Percentiles rank a stretch among this genome's conserved stretches.
phyloP scores from a whole-genome alignment of 495 filamentous ascomycete genomes.

The Cudoniella acicularis region DNA sequence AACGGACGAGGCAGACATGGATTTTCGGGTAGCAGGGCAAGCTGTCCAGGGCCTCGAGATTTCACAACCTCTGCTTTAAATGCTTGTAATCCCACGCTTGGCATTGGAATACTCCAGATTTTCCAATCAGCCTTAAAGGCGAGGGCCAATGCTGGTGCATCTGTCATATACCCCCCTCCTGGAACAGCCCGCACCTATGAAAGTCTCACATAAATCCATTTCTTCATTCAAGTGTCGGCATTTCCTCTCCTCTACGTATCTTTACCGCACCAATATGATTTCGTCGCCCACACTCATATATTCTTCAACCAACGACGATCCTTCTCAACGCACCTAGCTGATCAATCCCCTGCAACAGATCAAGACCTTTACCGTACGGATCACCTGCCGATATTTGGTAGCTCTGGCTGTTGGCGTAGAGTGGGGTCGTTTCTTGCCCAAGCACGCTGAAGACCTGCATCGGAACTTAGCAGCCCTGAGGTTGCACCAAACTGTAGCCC shows the following conservation, averaged over 20 bases:
- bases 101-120: conserved; percentile 25
- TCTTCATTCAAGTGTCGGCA: conserved; percentile 15
- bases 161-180: conserved; percentile 21
- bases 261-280: conserved; percentile 25
- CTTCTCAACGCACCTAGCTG: conserved; percentile 16
- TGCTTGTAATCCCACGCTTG: conserved; percentile 14
- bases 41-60: conserved; percentile 3
- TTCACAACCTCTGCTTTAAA: conserved; percentile 14
- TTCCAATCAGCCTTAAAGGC: conserved; percentile 30
- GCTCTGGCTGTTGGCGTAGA: conserved; percentile 12
- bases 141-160: conserved; percentile 20
- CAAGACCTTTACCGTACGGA: conserved; percentile 19
- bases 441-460: conserved; percentile 13
- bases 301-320: conserved; percentile 17
- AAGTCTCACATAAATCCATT: conserved; percentile 13
- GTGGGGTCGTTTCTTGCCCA: conserved; percentile 14
- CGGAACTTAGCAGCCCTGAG: conserved; percentile 27
- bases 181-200: conserved; percentile 17
- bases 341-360: conserved; percentile 23
- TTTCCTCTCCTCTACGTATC: conserved; percentile 17
- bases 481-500: conserved; percentile 22
- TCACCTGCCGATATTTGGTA: conserved; percentile 25
- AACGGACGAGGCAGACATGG: conserved; percentile 8
- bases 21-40: conserved; percentile 17
- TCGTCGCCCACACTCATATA: conserved; percentile 5